These are phyloP conservation scores for Huiozyma naganishii DNA, from an alignment of 805 yeast genomes.

Conservation along the genomic window DNA sequence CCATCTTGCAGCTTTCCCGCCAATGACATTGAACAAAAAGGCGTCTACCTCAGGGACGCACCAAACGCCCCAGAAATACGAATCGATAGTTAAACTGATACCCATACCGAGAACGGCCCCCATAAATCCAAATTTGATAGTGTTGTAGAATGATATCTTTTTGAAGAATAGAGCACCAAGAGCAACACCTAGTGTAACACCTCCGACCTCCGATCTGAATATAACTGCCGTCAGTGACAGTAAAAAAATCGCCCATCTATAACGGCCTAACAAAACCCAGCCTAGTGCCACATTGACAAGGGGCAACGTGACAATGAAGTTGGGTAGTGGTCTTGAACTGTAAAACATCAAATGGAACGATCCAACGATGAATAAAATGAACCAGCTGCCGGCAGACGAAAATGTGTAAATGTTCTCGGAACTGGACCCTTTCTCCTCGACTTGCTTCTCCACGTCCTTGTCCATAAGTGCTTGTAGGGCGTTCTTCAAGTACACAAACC, in stretches of 20 bases:
- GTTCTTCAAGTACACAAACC: conserved; percentile 42
- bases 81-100: conserved; percentile 43
- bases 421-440: conserved; percentile 8
- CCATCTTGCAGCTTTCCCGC: conserved; percentile 70
- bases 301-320: conserved; percentile 68
- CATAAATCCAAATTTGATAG: conserved; percentile 30
- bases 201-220: conserved; percentile 62
- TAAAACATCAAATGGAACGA: conserved; percentile 79
- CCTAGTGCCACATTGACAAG: conserved; percentile 47
- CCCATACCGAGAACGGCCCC: conserved; percentile 44
- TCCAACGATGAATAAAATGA: conserved; percentile 42
- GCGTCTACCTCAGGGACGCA: conserved; percentile 70
- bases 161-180: conserved; percentile 36
- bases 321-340: conserved; percentile 80
- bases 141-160: conserved; percentile 34
- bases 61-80: conserved; percentile 58
- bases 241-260: conserved; percentile 38
- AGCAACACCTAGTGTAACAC: conserved; percentile 41
- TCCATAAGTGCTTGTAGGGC: conserved; percentile 23
- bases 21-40: conserved; percentile 63
- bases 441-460: conserved; percentile 7
- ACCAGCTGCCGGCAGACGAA: conserved; percentile 42
- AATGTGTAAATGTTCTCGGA: conserved; percentile 4
- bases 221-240: conserved; percentile 54
- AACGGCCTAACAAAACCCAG: conserved; percentile 39